These are phyloP conservation scores for Curvularia lunata DNA, from an alignment of 2,329 filamentous ascomycete genomes.

Conservation along the genomic window DNA sequence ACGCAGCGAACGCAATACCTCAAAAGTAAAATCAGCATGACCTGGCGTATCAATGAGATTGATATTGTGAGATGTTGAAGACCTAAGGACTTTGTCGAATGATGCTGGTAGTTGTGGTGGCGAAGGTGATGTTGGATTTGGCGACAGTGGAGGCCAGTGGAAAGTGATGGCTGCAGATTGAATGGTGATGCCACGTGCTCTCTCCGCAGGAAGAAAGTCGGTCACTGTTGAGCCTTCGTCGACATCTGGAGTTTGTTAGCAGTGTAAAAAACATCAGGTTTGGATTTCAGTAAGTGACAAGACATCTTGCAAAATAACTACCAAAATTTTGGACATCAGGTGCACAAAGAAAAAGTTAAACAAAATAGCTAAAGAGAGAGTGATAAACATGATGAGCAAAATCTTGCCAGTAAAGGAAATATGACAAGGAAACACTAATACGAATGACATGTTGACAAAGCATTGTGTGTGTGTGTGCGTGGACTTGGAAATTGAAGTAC, in stretches of 20 bases:
- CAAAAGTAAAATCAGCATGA: slow-evolving; percentile 96
- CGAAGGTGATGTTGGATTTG: slow-evolving; percentile 31
- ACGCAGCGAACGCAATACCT: slow-evolving; percentile 87
- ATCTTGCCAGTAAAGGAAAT: not conserved
- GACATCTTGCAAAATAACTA: not conserved
- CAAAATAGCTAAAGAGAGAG: not conserved
- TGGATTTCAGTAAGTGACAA: not conserved
- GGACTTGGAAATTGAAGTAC: not conserved
- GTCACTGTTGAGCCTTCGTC: slow-evolving; percentile 97
- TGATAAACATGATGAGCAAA: not conserved
- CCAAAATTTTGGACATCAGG: not conserved
- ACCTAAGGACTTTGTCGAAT: slow-evolving; percentile 52
- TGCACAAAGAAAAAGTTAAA: not conserved
- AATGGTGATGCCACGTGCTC: slow-evolving; percentile 93
- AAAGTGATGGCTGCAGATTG: slow-evolving; percentile 97
- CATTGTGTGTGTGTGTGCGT: not conserved
- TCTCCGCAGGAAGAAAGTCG: slow-evolving; percentile 92
- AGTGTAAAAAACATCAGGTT: not conserved
- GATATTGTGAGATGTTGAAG: slow-evolving; percentile 60
- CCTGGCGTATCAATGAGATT: slow-evolving; percentile 86
- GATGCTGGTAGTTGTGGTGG: slow-evolving; percentile 40
- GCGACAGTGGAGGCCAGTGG: slow-evolving; percentile 76
- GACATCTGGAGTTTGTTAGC: slow-evolving; percentile 65
- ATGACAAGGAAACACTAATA: not conserved
- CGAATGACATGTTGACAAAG: not conserved